Evolutionary conservation across 2,329 filamentous ascomycete species (phyloP), one percentile per base, ranked within the genome.

Genomic region (Pezicula rhizophila): DNA sequence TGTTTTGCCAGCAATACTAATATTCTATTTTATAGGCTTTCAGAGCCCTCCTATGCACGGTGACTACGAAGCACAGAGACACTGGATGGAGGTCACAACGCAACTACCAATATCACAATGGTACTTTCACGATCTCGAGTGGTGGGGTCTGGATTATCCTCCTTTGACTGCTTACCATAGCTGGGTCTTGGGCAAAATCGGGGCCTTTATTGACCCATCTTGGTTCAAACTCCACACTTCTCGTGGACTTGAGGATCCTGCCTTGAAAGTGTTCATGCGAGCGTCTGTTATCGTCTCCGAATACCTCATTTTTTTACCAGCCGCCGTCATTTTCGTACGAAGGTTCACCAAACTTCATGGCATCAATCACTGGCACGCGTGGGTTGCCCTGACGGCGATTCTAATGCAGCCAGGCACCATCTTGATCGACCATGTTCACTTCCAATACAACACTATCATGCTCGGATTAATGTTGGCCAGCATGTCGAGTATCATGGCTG

Each of bases 391-490:
- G 23, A 85, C 88, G 11, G 93, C 91, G 1, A 85, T 99, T 52
- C 75, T 99, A 25, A 86, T 99, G 82, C 93, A 97, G 64, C 93
- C 93, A 1, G 83, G 83, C 3, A 89, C 84, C 1, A 90, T 97
- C 34, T 79, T 99, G 25, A 87, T 99, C 59, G 93, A 99, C 64
- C 92, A 99, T 64, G 87, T 92, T 6, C 93, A 85, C 64, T 99
- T 99, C 66, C 93, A 99, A 70, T 99, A 96, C 70, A 99, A 99
- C 66, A 95, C 91, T 0, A 91, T 99, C 45, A 99, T 99, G 93
- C 82, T 99, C 14, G 93, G 95, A 2, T 80, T 97, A 42, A 82
- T 93, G 8, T 73, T 95, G 26, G 89, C 89, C 1, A 89, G 85
- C 60, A 82, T 96, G 72, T 93, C 92, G 38, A 93, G 87, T 66